phyloP scores from a whole-genome alignment of 1,139 yeast genomes.

The Yamadazyma dushanensis region DNA sequence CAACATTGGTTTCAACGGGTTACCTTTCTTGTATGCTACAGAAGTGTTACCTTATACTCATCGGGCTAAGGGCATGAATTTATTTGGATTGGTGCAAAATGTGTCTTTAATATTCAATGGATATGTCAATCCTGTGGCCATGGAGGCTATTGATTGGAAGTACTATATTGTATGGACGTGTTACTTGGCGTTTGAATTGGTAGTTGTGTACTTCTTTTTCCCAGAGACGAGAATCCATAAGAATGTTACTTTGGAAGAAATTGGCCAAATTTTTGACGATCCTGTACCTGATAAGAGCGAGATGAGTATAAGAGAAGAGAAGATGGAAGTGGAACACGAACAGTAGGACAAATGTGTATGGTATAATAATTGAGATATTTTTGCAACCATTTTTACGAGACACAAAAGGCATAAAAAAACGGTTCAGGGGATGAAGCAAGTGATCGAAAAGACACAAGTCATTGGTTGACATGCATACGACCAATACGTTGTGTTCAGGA shows the following conservation, averaged over 20 bases:
- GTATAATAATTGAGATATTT: too few relatives aligned
- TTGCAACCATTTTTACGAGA: too few relatives aligned
- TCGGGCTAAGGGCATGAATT: conserved; percentile 46
- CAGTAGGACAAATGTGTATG: too few relatives aligned
- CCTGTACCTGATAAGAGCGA: conserved; percentile 18
- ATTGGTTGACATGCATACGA: too few relatives aligned
- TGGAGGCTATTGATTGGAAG: conserved; percentile 59
- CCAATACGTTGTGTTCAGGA: too few relatives aligned
- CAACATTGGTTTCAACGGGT: conserved; percentile 40
- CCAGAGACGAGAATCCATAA: conserved; percentile 42
- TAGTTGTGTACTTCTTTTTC: conserved; percentile 41
- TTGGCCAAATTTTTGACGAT: conserved; percentile 49
- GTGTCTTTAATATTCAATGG: conserved; percentile 28
- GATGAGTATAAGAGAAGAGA: conserved; percentile 1
- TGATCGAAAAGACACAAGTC: too few relatives aligned
- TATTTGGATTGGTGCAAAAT: conserved; percentile 30
- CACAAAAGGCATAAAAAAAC: too few relatives aligned
- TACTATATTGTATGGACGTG: conserved; percentile 57
- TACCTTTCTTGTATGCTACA: conserved; percentile 40
- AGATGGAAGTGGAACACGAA: background rate
- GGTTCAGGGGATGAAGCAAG: too few relatives aligned
- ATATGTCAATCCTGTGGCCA: conserved; percentile 59
- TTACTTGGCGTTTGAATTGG: conserved; percentile 36
- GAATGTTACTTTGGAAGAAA: conserved; percentile 56
- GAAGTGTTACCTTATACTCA: conserved; percentile 47